Conservation (phyloP, 2,329 filamentous ascomycete species). For the Talaromyces rugulosus region DNA sequence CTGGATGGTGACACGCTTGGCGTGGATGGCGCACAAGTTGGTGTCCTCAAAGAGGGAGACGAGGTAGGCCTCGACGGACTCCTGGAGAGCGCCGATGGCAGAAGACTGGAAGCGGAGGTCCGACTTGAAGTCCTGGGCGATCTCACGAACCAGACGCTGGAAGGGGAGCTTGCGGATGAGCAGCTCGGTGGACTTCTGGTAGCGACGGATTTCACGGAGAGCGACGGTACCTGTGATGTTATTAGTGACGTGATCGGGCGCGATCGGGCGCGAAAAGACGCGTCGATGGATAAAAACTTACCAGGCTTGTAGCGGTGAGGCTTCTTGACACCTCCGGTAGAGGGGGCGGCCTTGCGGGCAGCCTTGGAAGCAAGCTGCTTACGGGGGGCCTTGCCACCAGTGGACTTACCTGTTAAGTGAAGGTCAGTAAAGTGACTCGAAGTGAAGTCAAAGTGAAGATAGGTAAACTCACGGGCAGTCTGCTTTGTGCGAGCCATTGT, state of each 20-base stretch:
- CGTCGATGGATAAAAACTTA: conserved; percentile 28
- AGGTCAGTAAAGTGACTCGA: conserved; percentile 21
- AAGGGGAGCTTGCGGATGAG: conserved; percentile 97
- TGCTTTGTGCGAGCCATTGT: conserved; percentile 52
- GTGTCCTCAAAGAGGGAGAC: conserved; percentile 98
- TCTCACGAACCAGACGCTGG: conserved; percentile 95
- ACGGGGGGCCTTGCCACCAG: conserved; percentile 68
- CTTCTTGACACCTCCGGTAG: conserved; percentile 96
- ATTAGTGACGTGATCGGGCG: neutral
- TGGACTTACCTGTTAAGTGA: conserved; percentile 59
- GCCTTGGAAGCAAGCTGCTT: conserved; percentile 99
- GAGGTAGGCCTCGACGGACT: conserved; percentile 98
- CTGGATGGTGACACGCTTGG: conserved; percentile 97
- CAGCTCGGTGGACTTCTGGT: conserved; percentile 96
- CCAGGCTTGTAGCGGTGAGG: conserved; percentile 85
- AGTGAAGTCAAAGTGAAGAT: conserved; percentile 14
- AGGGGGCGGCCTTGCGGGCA: conserved; percentile 95
- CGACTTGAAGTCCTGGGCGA: conserved; percentile 92
- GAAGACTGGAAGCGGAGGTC: conserved; percentile 97
- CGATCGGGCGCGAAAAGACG: neutral
- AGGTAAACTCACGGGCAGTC: conserved; percentile 46
- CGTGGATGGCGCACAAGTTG: conserved; percentile 97
- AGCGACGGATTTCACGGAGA: conserved; percentile 96
- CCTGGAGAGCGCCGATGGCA: conserved; percentile 93
- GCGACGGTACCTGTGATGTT: conserved; percentile 67